phyloP scores from a whole-genome alignment of 306 rosid genomes.

The Lathyrus sativus region DNA sequence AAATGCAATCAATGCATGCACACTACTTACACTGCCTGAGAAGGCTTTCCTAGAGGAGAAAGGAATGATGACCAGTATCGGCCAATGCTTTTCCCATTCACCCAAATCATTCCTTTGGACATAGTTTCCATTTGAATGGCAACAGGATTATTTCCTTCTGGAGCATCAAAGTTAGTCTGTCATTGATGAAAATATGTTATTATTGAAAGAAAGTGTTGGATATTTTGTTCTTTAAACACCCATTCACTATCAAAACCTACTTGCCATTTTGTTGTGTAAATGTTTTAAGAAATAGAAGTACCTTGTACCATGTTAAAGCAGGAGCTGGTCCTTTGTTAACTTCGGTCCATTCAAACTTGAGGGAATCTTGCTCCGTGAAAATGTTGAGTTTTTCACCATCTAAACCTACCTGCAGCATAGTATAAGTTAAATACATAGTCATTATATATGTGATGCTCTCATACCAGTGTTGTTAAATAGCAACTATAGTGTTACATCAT shows the following conservation, averaged over 20 bases:
- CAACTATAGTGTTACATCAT: neutral
- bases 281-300: slow-evolving; percentile 10
- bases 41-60: slow-evolving; percentile 19
- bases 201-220: slow-evolving; percentile 6
- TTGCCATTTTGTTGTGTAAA: neutral
- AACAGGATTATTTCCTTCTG: slow-evolving; percentile 24
- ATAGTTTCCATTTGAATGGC: slow-evolving; percentile 27
- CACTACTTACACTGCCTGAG: slow-evolving; percentile 25
- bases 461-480: neutral
- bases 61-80: slow-evolving; percentile 29
- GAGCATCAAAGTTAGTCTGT: slow-evolving; percentile 31
- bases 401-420: slow-evolving; percentile 24
- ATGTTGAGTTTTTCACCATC: slow-evolving; percentile 30
- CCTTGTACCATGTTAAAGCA: slow-evolving; percentile 34
- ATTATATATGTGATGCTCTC: slow-evolving; percentile 11
- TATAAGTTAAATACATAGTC: slow-evolving; percentile 13
- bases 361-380: slow-evolving; percentile 29
- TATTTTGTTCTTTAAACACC: neutral
- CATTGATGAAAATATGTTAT: slow-evolving; percentile 11
- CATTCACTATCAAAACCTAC: neutral
- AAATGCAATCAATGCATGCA: neutral
- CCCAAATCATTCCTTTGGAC: slow-evolving; percentile 39
- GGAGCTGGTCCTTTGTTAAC: slow-evolving; percentile 2
- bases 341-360: slow-evolving; percentile 23
- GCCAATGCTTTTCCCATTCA: slow-evolving; percentile 32